Evolutionary conservation across 2,329 filamentous ascomycete species (phyloP).

Genomic region (Fusarium sulawesiense): DNA sequence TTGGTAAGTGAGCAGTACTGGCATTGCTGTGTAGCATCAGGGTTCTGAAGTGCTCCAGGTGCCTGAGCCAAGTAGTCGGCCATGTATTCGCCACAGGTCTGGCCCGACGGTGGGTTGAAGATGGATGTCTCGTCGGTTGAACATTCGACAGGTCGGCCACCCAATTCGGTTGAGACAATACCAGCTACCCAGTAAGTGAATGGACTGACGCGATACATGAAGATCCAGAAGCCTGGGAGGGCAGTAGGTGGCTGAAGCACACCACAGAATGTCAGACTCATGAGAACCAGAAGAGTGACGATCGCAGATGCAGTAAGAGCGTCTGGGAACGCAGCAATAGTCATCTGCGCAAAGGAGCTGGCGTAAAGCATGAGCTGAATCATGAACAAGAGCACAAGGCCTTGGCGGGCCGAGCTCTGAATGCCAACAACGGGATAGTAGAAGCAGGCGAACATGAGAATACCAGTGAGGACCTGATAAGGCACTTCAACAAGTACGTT

Average conservation of each 20-base stretch:
- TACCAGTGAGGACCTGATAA: slow-evolving; percentile 72
- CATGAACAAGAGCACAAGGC: slow-evolving; percentile 72
- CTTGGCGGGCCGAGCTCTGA: slow-evolving; percentile 66
- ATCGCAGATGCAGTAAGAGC: slow-evolving; percentile 65
- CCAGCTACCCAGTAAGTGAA: slow-evolving; percentile 74
- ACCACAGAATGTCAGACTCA: slow-evolving; percentile 51
- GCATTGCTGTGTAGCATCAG: slow-evolving; percentile 14
- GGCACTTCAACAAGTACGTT: slow-evolving; percentile 80
- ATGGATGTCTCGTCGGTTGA: slow-evolving; percentile 65
- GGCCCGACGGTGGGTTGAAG: slow-evolving; percentile 69
- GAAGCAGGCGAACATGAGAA: slow-evolving; percentile 73
- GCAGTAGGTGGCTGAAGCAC: slow-evolving; percentile 66
- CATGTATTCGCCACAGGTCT: slow-evolving; percentile 61
- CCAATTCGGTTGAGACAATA: slow-evolving; percentile 52
- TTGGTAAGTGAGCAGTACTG: slow-evolving; percentile 27
- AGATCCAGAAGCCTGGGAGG: slow-evolving; percentile 76
- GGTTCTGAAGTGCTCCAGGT: slow-evolving; percentile 39
- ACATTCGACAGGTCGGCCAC: slow-evolving; percentile 55
- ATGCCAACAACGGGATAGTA: slow-evolving; percentile 72
- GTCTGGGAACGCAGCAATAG: slow-evolving; percentile 75
- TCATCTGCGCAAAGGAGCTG: slow-evolving; percentile 78
- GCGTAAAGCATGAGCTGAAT: slow-evolving; percentile 77
- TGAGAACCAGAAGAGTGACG: slow-evolving; percentile 63
- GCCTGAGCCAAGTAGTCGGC: slow-evolving; percentile 58
- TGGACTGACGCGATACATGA: slow-evolving; percentile 75